Percentiles rank a stretch among this genome's conserved stretches.
phyloP scores from a whole-genome alignment of 495 filamentous ascomycete genomes.

The Lepidopterella palustris region DNA sequence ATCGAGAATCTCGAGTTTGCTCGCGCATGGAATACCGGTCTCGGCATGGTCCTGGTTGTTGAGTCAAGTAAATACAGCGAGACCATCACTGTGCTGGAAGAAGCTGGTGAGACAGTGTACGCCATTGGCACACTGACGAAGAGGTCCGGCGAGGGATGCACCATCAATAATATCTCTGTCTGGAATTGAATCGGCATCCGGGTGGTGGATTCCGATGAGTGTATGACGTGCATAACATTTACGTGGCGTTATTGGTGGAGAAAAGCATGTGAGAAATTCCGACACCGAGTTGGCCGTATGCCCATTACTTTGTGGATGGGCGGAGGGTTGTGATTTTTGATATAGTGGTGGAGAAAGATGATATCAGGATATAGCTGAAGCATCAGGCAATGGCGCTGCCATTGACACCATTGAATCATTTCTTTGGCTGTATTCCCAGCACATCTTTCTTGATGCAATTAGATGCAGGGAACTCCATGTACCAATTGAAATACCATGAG shows the following conservation, averaged over 20 bases:
- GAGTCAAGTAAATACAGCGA: constrained; percentile 48
- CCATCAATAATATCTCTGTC: constrained; percentile 59
- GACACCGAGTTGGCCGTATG: constrained; percentile 45
- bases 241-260: neutral
- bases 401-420: too few relatives aligned
- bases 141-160: constrained; percentile 55
- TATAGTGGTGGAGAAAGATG: neutral
- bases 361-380: neutral
- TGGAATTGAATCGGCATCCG: constrained; percentile 47
- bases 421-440: too few relatives aligned
- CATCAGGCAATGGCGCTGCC: too few relatives aligned
- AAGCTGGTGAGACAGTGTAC: constrained; percentile 68
- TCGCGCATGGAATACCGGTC: constrained; percentile 85
- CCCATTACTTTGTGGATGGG: neutral
- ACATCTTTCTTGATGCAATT: too few relatives aligned
- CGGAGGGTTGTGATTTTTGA: neutral
- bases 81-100: constrained; percentile 48
- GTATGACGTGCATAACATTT: neutral
- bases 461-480: too few relatives aligned
- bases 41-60: constrained; percentile 89
- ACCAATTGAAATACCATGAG: too few relatives aligned
- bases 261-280: constrained; percentile 69
- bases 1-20: constrained; percentile 70
- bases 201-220: neutral
- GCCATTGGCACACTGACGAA: constrained; percentile 62